These are phyloP conservation scores for Chaetomium sp. DNA, from an alignment of 2,329 filamentous ascomycete genomes.

Conservation along the genomic window DNA sequence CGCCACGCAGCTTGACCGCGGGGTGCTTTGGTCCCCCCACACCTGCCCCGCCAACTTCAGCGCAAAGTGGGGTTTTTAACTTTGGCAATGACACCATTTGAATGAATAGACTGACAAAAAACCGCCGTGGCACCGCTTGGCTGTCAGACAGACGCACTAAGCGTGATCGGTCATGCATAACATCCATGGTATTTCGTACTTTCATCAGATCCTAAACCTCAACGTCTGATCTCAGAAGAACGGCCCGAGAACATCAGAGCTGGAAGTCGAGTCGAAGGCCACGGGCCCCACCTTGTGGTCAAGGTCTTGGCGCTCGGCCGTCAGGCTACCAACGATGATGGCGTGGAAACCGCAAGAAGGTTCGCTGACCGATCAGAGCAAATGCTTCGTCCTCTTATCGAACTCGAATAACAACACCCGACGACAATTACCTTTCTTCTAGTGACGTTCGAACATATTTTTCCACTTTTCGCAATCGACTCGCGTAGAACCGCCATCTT, in stretches of 20 bases:
- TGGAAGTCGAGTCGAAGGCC: not conserved
- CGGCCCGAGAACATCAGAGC: too few relatives aligned
- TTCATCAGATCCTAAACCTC: too few relatives aligned
- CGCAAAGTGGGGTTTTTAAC: not conserved
- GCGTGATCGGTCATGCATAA: too few relatives aligned
- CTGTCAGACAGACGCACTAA: too few relatives aligned
- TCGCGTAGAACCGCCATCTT: not conserved
- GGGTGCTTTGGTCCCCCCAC: not conserved
- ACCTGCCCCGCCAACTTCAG: not conserved
- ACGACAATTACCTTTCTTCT: not conserved
- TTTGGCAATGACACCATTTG: not conserved
- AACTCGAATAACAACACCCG: not conserved
- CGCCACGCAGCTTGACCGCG: too few relatives aligned
- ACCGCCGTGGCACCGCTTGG: too few relatives aligned
- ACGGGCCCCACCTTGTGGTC: not conserved
- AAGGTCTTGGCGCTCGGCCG: constrained; percentile 2
- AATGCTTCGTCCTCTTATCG: not conserved
- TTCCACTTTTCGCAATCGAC: not conserved
- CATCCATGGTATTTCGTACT: too few relatives aligned
- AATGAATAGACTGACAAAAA: too few relatives aligned
- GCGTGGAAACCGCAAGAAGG: constrained; percentile 31
- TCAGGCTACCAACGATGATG: constrained; percentile 25
- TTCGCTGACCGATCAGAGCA: constrained; percentile 28
- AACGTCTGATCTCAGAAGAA: too few relatives aligned
- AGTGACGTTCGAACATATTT: not conserved